These are phyloP conservation scores for Phialophora chinensis DNA, from an alignment of 2,329 filamentous ascomycete genomes.

Conservation along the genomic window DNA sequence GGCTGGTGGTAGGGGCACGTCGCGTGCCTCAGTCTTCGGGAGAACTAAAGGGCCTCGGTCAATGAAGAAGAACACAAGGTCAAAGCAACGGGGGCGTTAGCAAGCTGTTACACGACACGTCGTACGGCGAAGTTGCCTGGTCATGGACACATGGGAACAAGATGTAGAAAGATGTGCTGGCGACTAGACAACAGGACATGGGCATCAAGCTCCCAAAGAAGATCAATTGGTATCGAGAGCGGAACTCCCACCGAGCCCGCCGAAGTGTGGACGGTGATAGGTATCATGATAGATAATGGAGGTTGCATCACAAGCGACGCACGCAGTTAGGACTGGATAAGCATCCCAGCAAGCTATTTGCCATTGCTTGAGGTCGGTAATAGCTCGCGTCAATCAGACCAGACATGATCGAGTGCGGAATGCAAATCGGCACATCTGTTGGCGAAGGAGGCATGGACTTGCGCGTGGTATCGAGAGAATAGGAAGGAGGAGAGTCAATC, in stretches of 20 bases:
- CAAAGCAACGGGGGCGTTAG: neutral
- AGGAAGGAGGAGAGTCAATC: constrained; percentile 14
- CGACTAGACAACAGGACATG: neutral
- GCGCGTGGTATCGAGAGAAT: constrained; percentile 10
- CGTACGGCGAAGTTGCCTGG: neutral
- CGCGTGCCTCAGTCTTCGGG: neutral
- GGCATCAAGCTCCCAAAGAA: neutral
- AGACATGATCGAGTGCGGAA: constrained; percentile 1
- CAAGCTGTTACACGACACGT: constrained; percentile 1
- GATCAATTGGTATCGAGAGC: neutral
- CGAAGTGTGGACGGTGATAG: constrained; percentile 4
- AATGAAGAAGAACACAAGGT: neutral
- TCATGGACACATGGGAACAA: neutral
- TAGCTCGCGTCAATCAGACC: constrained; percentile 18
- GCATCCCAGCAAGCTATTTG: constrained; percentile 12
- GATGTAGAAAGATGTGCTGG: neutral
- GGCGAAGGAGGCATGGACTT: neutral
- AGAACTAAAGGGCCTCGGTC: neutral
- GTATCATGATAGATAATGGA: constrained; percentile 12
- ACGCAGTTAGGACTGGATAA: constrained; percentile 23
- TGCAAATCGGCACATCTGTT: constrained; percentile 7
- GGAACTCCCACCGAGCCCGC: constrained; percentile 6
- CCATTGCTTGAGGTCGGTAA: constrained; percentile 4
- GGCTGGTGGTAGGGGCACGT: constrained; percentile 1
- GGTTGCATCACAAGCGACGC: constrained; percentile 24